Conservation (phyloP, 345 rosid species). For the Ceriops tagal region DNA sequence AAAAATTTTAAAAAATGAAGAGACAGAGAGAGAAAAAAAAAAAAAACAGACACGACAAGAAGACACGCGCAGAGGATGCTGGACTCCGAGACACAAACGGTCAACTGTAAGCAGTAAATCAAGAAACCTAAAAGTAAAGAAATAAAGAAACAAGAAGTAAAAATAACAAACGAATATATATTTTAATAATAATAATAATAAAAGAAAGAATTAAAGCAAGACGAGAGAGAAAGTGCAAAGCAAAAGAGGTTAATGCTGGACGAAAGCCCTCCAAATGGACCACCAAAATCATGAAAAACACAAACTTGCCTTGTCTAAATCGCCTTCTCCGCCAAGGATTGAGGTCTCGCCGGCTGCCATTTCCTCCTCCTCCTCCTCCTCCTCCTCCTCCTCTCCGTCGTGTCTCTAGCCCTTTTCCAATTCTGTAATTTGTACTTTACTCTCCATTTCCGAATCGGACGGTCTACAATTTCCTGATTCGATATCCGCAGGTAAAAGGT, state of each 20-base stretch:
- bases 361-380: background rate
- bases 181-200: no score
- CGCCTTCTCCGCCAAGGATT: conserved; percentile 15
- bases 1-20: no score
- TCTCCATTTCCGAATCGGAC: conserved; percentile 3
- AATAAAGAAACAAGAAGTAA: no score
- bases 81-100: no score
- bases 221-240: background rate
- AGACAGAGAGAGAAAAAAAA: no score
- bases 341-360: conserved; percentile 18
- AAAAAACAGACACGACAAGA: no score
- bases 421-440: background rate
- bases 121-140: no score
- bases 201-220: no score
- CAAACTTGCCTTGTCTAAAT: conserved; percentile 7
- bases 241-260: background rate
- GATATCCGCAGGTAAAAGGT: background rate
- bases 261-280: background rate
- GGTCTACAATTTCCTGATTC: conserved; percentile 15
- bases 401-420: no score
- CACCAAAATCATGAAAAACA: conserved; percentile 4
- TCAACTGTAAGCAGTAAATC: no score
- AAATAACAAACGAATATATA: no score
- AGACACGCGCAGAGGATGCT: no score
- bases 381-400: background rate